These are phyloP conservation scores for Handroanthus guayacan DNA, from an alignment of 257 asterid genomes.

Conservation along the genomic window DNA sequence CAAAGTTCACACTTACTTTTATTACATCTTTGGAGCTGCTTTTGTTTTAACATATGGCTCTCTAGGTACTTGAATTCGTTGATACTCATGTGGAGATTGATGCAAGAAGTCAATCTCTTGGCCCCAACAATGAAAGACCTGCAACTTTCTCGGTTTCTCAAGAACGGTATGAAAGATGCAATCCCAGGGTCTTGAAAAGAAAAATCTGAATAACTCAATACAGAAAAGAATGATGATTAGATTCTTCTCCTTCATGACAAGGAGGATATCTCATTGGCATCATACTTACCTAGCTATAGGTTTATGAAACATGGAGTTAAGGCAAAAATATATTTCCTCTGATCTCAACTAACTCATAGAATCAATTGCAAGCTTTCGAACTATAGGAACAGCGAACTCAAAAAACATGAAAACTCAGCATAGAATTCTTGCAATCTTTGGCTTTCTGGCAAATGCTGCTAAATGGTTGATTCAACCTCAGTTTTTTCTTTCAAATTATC, in stretches of 20 bases:
- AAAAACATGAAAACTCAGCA: not conserved
- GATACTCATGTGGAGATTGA: constrained; percentile 46
- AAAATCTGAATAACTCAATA: no score
- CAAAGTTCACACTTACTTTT: constrained; percentile 2
- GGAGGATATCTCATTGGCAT: not conserved
- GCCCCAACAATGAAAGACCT: constrained; percentile 45
- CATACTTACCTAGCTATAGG: no score
- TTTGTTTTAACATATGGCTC: not conserved
- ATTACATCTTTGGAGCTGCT: not conserved
- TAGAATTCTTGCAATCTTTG: not conserved
- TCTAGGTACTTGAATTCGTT: constrained; percentile 47
- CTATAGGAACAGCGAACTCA: not conserved
- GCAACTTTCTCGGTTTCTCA: constrained; percentile 48
- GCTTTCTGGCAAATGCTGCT: not conserved
- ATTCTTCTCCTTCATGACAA: no score
- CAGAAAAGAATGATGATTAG: no score
- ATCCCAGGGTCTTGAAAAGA: no score
- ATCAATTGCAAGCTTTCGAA: not conserved
- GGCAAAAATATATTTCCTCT: no score
- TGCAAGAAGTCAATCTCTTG: constrained; percentile 38
- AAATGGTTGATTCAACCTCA: not conserved
- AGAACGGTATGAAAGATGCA: constrained; percentile 31
- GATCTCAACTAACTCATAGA: no score
- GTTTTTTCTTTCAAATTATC: not conserved
- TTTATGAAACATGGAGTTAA: no score